Evolutionary conservation across 108 stramenopile species (phyloP).

Genomic region (Skeletonema menzelii): DNA sequence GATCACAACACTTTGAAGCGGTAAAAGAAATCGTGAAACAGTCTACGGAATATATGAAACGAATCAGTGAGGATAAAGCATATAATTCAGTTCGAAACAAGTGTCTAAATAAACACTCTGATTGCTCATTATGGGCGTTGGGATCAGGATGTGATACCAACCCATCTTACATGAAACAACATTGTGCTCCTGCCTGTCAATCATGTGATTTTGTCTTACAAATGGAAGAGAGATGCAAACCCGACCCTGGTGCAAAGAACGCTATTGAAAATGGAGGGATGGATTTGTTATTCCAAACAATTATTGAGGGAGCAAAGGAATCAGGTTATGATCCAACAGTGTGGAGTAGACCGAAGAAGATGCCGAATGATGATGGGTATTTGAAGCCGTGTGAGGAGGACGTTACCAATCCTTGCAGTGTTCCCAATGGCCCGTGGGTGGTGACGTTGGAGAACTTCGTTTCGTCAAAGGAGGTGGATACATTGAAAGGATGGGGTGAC

Average conservation of each 20-base stretch:
- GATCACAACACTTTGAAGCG: neutral
- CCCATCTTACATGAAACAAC: conserved; percentile 60
- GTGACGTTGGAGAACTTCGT: conserved; percentile 80
- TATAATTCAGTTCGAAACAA: conserved; percentile 28
- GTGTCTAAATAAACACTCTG: conserved; percentile 56
- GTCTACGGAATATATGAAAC: conserved; percentile 20
- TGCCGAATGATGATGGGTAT: conserved; percentile 14
- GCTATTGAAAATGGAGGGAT: conserved; percentile 45
- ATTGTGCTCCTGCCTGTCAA: conserved; percentile 57
- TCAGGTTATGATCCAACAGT: conserved; percentile 34
- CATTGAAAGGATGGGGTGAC: conserved; percentile 56
- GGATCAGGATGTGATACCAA: conserved; percentile 73
- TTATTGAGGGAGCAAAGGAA: conserved; percentile 15
- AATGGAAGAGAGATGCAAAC: conserved; percentile 39
- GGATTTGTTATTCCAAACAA: conserved; percentile 32
- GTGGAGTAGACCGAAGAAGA: conserved; percentile 23
- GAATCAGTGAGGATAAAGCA: conserved; percentile 18
- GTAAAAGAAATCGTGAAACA: conserved; percentile 4
- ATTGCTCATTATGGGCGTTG: conserved; percentile 72
- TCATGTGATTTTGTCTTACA: conserved; percentile 12
- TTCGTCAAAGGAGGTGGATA: conserved; percentile 53
- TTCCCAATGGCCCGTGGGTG: conserved; percentile 72
- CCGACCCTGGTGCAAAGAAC: conserved; percentile 40
- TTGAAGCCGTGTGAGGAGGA: conserved; percentile 22
- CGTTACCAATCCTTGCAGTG: neutral